Evolutionary conservation across 805 yeast species (phyloP), one percentile per base, ranked within the genome.

Genomic region (Debaryomyces prosopidis): DNA sequence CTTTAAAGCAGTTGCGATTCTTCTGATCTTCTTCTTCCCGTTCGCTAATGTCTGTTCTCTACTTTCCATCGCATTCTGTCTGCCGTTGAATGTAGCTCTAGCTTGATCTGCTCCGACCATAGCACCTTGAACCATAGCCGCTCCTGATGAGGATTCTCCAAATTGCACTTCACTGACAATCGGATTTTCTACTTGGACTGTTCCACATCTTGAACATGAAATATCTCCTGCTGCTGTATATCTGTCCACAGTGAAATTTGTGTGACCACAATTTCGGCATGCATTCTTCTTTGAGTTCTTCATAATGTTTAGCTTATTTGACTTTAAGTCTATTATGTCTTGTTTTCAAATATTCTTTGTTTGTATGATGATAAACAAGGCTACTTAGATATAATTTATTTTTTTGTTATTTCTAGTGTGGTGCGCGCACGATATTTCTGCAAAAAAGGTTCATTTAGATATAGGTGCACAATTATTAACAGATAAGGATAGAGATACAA

Each of bases 131-230:
- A 94, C 96, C 41, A 87, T 82, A 30, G 99, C 97, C 11, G 96
- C 97, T 55, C 99, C 99, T 19, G 85, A 77, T 15, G 96, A 77
- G 2, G 91, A 78, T 59, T 95, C 99, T 36, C 95, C 94, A 69
- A 91, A 94, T 10, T 94, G 87, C 43, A 95, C 94, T 62, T 94
- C 99, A 6, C 96, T 84, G 9, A 95, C 98, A 53, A 94, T 92
- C 16, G 96, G 96, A 57, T 89, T 87, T 60, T 91, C 98, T 52
- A 89, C 96, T 46, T 80, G 79, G 26, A 94, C 97, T 16, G 82
- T 70, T 63, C 97, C 97, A 80, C 99, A 94, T 28, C 67, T 62
- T 33, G 76, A 72, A 72, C 99, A 94, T 10, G 89, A 84, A 26
- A 88, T 62, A 63, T 89, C 96, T 2, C 87, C 84, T 3, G 91